Percentiles rank a stretch among this genome's conserved stretches.
Conservation (phyloP, 345 rosid species). For the Dipteronia sinensis region DNA sequence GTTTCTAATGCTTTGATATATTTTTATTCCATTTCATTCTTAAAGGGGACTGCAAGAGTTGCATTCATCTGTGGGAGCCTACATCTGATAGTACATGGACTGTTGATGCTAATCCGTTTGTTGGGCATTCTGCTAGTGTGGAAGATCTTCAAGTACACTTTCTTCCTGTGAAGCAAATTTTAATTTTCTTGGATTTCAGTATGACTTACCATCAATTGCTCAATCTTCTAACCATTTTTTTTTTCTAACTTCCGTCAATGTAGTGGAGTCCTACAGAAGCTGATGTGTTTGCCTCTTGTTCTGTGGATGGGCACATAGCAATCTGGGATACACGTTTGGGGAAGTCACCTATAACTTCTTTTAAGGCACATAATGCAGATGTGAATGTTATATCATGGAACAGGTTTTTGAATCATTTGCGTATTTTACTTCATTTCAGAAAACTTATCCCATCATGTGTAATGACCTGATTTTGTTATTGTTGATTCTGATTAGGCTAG, state of each 20-base stretch:
- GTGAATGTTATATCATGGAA: constrained; percentile 99
- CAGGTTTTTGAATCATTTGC: constrained; percentile 48
- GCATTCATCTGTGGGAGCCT: constrained; percentile 92
- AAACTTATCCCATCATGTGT: background rate
- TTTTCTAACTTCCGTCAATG: constrained; percentile 25
- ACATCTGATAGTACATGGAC: constrained; percentile 74
- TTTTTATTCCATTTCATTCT: constrained; percentile 2
- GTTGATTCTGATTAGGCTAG: constrained; percentile 56
- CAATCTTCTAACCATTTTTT: constrained; percentile 12
- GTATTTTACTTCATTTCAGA: background rate
- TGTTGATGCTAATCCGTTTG: constrained; percentile 67
- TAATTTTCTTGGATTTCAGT: background rate
- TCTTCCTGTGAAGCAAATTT: background rate
- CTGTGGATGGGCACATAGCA: constrained; percentile 81
- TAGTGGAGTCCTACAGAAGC: constrained; percentile 98
- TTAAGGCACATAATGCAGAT: constrained; percentile 90
- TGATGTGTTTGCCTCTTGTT: constrained; percentile 78
- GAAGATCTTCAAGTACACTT: constrained; percentile 82
- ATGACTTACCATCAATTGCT: constrained; percentile 3
- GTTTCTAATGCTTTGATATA: constrained; percentile 8
- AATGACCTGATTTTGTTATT: background rate
- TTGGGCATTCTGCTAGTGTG: constrained; percentile 84
- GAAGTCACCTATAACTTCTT: constrained; percentile 61
- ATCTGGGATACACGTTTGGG: constrained; percentile 85
- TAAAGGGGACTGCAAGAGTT: constrained; percentile 86